A percentile compares a stretch with the other conserved stretches of the same genome.
These are phyloP conservation scores for Camelina sativa DNA, from an alignment of 345 rosid species.

Conservation along the genomic window DNA sequence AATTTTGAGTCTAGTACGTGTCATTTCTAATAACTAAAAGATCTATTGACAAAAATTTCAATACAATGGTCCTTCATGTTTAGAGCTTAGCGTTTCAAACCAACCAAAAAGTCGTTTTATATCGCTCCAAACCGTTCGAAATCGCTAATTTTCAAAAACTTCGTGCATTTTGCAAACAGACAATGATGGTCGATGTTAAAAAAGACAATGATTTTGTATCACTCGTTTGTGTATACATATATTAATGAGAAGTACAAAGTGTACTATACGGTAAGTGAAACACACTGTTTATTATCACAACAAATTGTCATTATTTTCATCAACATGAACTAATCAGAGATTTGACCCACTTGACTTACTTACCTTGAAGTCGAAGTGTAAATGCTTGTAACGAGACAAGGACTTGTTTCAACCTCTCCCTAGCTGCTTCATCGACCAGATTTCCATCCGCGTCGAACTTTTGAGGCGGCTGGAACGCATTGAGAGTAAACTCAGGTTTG, in stretches of 20 bases:
- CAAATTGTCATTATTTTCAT: constrained; percentile 29
- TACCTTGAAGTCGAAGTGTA: constrained; percentile 59
- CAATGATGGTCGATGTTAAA: no score
- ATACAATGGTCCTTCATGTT: no score
- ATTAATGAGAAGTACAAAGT: constrained; percentile 4
- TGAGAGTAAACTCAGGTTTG: constrained; percentile 75
- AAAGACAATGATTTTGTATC: neutral
- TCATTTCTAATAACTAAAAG: no score
- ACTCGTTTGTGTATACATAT: neutral
- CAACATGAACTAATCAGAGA: constrained; percentile 7
- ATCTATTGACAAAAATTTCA: no score
- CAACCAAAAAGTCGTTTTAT: no score
- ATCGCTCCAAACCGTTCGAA: no score
- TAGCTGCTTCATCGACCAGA: constrained; percentile 58
- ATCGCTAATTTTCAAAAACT: no score
- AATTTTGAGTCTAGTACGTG: no score
- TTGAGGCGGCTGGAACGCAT: constrained; percentile 74
- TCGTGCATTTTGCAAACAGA: no score
- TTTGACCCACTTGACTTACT: constrained; percentile 20
- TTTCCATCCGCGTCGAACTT: constrained; percentile 78
- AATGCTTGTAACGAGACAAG: constrained; percentile 64
- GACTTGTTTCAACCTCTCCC: constrained; percentile 57
- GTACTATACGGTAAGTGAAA: neutral
- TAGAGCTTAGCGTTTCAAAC: no score
- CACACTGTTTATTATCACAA: constrained; percentile 21